Conservation (phyloP, 495 filamentous ascomycete species). For the Neurospora pannonica region DNA sequence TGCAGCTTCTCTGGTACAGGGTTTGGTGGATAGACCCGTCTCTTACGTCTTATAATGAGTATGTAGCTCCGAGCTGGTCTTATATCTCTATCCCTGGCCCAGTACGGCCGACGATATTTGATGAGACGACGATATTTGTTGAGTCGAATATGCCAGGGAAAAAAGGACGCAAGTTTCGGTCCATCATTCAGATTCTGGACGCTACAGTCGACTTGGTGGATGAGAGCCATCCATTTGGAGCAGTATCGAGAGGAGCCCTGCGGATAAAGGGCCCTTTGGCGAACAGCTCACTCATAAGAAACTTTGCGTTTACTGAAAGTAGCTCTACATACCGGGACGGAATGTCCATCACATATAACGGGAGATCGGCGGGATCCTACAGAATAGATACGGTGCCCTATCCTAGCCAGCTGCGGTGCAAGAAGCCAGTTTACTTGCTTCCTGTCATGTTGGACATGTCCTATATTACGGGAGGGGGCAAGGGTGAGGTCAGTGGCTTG, state of each 20-base stretch:
- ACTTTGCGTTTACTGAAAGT: neutral
- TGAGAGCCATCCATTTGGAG: neutral
- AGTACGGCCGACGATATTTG: neutral
- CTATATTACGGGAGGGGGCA: accelerated
- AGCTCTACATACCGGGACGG: no score
- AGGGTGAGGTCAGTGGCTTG: neutral
- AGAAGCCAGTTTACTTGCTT: neutral
- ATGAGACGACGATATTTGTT: neutral
- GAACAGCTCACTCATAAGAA: neutral
- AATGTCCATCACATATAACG: neutral
- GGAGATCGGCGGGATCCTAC: neutral
- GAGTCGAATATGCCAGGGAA: neutral
- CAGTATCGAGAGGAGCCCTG: neutral
- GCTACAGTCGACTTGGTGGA: neutral
- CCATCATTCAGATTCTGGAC: neutral
- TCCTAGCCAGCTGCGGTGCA: neutral
- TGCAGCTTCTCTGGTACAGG: neutral
- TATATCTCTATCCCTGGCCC: accelerated
- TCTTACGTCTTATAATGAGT: neutral
- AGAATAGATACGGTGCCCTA: accelerated
- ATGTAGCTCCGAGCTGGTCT: neutral
- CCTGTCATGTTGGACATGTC: neutral
- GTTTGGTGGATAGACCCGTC: accelerated
- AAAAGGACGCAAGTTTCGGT: neutral
- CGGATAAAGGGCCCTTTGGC: neutral